Evolutionary conservation across 129 eudicot species (phyloP).

Genomic region (Tagetes erecta): DNA sequence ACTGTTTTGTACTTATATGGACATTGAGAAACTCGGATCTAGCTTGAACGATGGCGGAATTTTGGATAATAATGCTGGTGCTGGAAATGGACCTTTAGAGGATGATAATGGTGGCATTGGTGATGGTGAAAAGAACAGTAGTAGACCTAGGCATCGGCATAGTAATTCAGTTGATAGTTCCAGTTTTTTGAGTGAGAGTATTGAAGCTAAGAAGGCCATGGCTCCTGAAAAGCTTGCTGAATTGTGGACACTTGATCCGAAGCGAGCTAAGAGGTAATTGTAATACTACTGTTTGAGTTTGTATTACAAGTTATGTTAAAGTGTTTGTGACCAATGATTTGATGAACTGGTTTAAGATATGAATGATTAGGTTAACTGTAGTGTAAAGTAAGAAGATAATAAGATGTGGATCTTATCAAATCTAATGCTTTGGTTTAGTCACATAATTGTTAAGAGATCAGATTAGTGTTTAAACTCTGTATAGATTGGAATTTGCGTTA

Average conservation of each 20-base stretch:
- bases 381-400: not conserved
- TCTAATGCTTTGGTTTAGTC: not conserved
- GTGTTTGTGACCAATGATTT: not conserved
- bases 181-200: constrained; percentile 44
- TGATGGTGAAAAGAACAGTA: constrained; percentile 34
- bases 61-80: constrained; percentile 6
- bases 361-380: not conserved
- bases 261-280: constrained; percentile 79
- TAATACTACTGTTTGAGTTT: not conserved
- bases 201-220: constrained; percentile 95
- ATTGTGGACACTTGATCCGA: constrained; percentile 84
- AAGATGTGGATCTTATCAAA: not conserved
- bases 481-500: constrained; percentile 3
- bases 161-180: constrained; percentile 70
- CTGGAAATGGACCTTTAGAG: constrained; percentile 28
- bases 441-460: not conserved
- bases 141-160: constrained; percentile 61
- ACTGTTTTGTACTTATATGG: constrained; percentile 70
- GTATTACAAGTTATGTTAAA: not conserved
- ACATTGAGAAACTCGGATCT: constrained; percentile 68
- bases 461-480: not conserved
- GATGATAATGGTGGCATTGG: constrained; percentile 10
- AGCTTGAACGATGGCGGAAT: constrained; percentile 23
- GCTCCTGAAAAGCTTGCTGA: constrained; percentile 89
- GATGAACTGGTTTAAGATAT: not conserved